Evolutionary conservation across 139 green algal genomes (phyloP), one percentile per base, ranked within the genome.

Genomic region (Raphidocelis subcapitata): DNA sequence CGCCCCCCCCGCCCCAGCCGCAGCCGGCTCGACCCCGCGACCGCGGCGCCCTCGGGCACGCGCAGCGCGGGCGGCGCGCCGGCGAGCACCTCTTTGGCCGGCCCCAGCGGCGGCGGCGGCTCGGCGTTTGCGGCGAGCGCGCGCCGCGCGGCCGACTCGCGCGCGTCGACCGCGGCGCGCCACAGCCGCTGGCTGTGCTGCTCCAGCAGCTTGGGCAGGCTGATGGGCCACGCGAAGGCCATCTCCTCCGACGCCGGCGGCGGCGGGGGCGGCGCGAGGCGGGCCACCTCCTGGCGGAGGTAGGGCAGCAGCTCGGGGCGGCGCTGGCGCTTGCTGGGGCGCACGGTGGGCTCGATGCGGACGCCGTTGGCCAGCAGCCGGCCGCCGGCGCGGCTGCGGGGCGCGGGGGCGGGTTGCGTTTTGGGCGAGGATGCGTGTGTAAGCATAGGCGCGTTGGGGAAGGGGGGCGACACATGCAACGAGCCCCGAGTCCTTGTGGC

Each of bases 221-320:
- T n/a, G n/a, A n/a, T n/a, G n/a, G n/a, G n/a, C n/a, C n/a, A n/a
- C n/a, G n/a, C n/a, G n/a, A n/a, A n/a, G n/a, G n/a, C n/a, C 21
- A 84, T 51, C 64, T 79, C 62, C 5, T 77, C 74, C 3, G 67
- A 65, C 64, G 82, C 63, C 23, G 60, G 62, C 12, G 72, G 67
- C 46, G 80, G 56, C 5, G 79, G 83, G 28, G 77, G 79, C 18
- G 81, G 60, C 20, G 29, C 23, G 51, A 90, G 72, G 33, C 62
- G 51, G 2, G 77, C 65, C 3, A 91, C 81, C 3, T 70, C 64
- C 0, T 29, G 55, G 23, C 73, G 65, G 46, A 73, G 33, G 46
- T 84, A 79, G 10, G 71, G 61, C 71, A 80, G 55, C 1, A 82
- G 64, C 18, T 65, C 28, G 24, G 81, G 65, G 0, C 69, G 64